Evolutionary conservation across 768 basidiomycete species (phyloP), one percentile per base, ranked within the genome.

Genomic region (Lactarius quietus): DNA sequence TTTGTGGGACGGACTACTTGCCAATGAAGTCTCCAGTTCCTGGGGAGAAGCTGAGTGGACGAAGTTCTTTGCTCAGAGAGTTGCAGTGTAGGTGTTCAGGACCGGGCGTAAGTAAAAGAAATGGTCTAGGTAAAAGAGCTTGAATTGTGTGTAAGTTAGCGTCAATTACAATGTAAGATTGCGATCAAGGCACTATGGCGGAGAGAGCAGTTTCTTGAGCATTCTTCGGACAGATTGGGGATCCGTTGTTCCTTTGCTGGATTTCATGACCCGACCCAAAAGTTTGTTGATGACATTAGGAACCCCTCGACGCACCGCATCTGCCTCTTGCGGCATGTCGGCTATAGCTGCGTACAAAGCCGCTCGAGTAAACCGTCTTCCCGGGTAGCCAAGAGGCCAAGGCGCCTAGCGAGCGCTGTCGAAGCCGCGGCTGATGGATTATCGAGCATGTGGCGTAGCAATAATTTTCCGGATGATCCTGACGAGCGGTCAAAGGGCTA

Each of bases 21-120:
- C 85, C 14, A 82, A 78, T 57, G 87, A 91, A 56, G 80, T 95
- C 36, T 89, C 88, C 6, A 93, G 92, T 72, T 83, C 86, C 26
- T 97, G 92, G 91, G 88, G 83, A 5, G 82, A 88, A 72, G 79
- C 80, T 45, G 90, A 97, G 73, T 96, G 94, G 94, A 79, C 77
- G 23, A 82, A 86, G 53, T 97, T 89, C 76, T 79, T 96, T 35
- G 77, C 78, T 55, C 76, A 81, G 57, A 90, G 85, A 67, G 83
- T 90, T 28, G 64, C 62, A 45, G 79, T 57, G 29, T 66, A 59
- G 35, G 39, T 10, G 33, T 77, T 33, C 83, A 76, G 74, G 36
- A 33, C 20, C n/a, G 23, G 52, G 9, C 31, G n/a, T 35, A 36
- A 14, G 51, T 23, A 38, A 41, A 58, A 48, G 48, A 29, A 29